Base-by-base conservation (phyloP, 148 eudicot species). In the Camellia japonica region DNA sequence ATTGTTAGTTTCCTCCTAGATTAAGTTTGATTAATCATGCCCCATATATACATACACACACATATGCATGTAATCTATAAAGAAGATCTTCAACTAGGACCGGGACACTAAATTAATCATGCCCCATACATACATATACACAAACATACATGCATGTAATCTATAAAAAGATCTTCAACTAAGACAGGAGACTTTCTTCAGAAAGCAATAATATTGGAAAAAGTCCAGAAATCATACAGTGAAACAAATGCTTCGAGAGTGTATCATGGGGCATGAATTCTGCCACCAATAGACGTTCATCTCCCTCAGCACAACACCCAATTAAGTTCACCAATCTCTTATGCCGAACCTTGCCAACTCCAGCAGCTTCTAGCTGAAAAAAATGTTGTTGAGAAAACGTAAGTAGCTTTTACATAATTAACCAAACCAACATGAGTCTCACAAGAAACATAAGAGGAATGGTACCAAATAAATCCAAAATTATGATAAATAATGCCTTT, bases 251-350 rank as follows among this genome's bases (percentile, higher is more conserved):
- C 84, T 95, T 95, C 64, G 97, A 95, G 47, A 95, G 91, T 43
- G 99, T 93, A 75, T 92, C 97, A 81, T 92, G 90, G 52, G 91
- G 94, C 99, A 95, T 95, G 82, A 78, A 95, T 80, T 95, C 99
- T 58, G 99, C 99, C 54, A 95, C 93, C 89, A 93, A 82, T 72
- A 95, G 86, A 73, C 99, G 93, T 82, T 95, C 99, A 84, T 95
- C 97, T 78, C 99, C 99, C 86, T 95, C 97, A 6, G 99, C 99
- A 83, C 97, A 95, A 79, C 95, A 93, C 82, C 99, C 99, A 56
- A 95, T 87, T 75, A 95, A 88, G 83, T 95, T 95, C 76, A 91
- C 99, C 90, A 95, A 78, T 85, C 91, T 88, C 83, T 85, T 91
- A 85, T 95, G 95, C 75, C 99, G 88, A 80, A 95, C 85, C 90